Conservation (phyloP, 441 rosid species). For the Pelargonium citronellum region DNA sequence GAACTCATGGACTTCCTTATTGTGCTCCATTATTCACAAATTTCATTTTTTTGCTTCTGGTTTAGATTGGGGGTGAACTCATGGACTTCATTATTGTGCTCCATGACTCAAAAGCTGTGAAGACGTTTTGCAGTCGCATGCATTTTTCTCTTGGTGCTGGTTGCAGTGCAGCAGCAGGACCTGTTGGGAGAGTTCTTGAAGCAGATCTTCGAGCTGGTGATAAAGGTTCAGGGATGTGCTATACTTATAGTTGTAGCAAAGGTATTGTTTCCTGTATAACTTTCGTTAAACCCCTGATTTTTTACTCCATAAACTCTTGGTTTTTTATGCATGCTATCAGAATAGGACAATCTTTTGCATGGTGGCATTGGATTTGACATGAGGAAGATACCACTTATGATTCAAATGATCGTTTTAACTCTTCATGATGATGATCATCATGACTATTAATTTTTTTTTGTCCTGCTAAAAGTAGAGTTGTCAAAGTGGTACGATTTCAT, state of each 20-base stretch:
- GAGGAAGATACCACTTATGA: neutral
- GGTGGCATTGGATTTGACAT: neutral
- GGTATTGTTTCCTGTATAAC: conserved; percentile 31
- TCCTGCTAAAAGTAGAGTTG: too few relatives aligned
- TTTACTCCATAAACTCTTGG: neutral
- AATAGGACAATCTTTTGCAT: neutral
- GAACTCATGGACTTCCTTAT: too few relatives aligned
- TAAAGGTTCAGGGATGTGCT: conserved; percentile 90
- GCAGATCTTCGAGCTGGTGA: conserved; percentile 96
- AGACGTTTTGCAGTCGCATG: conserved; percentile 91
- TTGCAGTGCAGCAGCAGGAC: conserved; percentile 96
- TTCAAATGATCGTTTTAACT: too few relatives aligned
- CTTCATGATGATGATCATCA: too few relatives aligned
- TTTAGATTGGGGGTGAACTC: conserved; percentile 87
- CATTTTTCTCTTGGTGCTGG: conserved; percentile 96
- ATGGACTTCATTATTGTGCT: conserved; percentile 86
- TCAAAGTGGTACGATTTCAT: too few relatives aligned
- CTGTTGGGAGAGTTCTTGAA: conserved; percentile 90
- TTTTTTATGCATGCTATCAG: neutral
- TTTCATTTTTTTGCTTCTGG: neutral
- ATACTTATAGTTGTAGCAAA: conserved; percentile 95
- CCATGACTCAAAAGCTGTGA: conserved; percentile 83
- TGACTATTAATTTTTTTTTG: too few relatives aligned
- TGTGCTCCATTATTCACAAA: too few relatives aligned
- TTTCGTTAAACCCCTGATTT: neutral